Conservation (phyloP, 1,139 yeast genomes). For the Taphrina communis region DNA sequence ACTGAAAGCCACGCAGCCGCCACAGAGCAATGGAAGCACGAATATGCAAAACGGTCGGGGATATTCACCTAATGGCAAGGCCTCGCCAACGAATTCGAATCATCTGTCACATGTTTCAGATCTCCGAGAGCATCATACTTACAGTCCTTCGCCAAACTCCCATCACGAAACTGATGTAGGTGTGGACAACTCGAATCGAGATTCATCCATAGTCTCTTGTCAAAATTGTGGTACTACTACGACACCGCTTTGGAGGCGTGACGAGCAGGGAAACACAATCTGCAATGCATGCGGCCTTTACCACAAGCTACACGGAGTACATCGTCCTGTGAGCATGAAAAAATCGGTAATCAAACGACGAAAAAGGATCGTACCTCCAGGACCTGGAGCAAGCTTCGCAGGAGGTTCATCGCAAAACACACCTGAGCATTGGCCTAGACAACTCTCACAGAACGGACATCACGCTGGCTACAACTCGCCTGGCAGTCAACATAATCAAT, state of each 20-base stretch:
- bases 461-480: constrained; percentile 26
- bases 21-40: constrained; percentile 1
- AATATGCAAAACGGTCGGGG: neutral
- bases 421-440: constrained; percentile 25
- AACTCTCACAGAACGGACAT: constrained; percentile 5
- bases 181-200: constrained; percentile 10
- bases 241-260: constrained; percentile 88
- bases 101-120: neutral
- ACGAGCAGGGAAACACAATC: constrained; percentile 71
- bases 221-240: constrained; percentile 78
- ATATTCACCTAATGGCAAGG: constrained; percentile 15
- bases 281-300: constrained; percentile 90
- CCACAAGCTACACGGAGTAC: constrained; percentile 75
- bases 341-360: constrained; percentile 76
- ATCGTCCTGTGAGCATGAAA: constrained; percentile 79
- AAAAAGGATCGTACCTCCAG: constrained; percentile 42
- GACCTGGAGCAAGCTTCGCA: constrained; percentile 19
- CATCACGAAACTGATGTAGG: constrained; percentile 16
- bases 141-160: constrained; percentile 26
- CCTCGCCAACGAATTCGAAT: constrained; percentile 2
- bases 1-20: constrained; percentile 28
- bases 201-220: constrained; percentile 36
- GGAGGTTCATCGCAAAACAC: constrained; percentile 14
- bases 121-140: neutral
- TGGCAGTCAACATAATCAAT: neutral